These are phyloP conservation scores for Thinopyrum elongatum DNA, from an alignment of 176 grass and related monocot species.

Conservation along the genomic window DNA sequence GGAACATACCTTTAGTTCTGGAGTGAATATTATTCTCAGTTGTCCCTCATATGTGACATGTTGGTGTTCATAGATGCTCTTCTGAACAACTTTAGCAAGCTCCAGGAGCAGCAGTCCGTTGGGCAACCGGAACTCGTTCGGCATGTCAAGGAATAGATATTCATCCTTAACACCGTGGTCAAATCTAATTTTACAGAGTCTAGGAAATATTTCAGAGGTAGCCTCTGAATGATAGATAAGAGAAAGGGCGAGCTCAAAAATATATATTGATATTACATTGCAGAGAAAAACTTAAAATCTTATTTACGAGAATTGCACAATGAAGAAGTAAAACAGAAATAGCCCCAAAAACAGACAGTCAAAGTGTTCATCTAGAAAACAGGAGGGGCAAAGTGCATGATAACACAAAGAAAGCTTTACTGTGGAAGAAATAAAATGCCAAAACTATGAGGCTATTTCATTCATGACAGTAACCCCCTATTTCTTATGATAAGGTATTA, in stretches of 20 bases:
- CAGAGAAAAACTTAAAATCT: not conserved
- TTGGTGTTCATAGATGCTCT: conserved; percentile 90
- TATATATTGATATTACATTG: conserved; percentile 13
- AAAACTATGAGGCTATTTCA: not conserved
- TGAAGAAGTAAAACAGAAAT: not conserved
- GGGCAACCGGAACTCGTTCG: conserved; percentile 72
- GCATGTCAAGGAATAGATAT: conserved; percentile 76
- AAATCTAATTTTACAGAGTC: conserved; percentile 96
- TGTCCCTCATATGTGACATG: conserved; percentile 84
- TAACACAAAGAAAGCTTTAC: conserved; percentile 1
- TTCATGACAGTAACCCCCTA: not conserved
- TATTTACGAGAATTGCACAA: not conserved
- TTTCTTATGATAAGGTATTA: not conserved
- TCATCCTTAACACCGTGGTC: conserved; percentile 91
- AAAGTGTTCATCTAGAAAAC: not conserved
- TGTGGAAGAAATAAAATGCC: not conserved
- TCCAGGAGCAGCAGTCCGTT: conserved; percentile 84
- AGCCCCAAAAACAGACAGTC: not conserved
- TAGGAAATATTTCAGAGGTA: conserved; percentile 87
- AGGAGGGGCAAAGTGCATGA: not conserved
- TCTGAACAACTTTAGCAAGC: conserved; percentile 85
- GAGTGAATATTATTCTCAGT: conserved; percentile 91
- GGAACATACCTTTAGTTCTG: conserved; percentile 79
- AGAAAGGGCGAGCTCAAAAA: not conserved
- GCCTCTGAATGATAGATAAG: conserved; percentile 56